Percentiles rank a stretch among this genome's conserved stretches.
Evolutionary conservation across 352 stramenopile genomes (phyloP).

Genomic region (Aphanomyces cochlioides): DNA sequence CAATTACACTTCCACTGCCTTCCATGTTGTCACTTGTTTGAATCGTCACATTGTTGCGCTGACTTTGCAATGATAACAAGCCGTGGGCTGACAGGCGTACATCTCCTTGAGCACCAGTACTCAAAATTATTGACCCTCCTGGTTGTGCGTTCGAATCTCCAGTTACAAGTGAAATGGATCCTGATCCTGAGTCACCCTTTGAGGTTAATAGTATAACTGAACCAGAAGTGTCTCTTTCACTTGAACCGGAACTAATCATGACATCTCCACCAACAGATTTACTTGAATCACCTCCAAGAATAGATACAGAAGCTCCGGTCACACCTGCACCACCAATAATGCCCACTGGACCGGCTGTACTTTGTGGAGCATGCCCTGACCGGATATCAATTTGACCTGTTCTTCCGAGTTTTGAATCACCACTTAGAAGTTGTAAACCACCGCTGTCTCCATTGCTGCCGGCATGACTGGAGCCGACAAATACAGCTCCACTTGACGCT

Average conservation of each 20-base stretch:
- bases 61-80: background rate
- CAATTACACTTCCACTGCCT: background rate
- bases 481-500: conserved; percentile 3
- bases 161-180: no score
- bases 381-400: conserved; percentile 7
- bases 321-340: no score
- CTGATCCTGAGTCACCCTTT: no score
- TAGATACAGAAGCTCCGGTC: background rate
- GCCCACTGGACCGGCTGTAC: no score
- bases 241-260: conserved; percentile 1
- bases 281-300: background rate
- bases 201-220: background rate
- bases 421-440: background rate
- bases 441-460: conserved; percentile 2
- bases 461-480: background rate
- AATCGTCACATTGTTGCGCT: background rate
- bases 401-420: background rate
- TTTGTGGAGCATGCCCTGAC: no score
- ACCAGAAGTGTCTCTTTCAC: conserved; percentile 1
- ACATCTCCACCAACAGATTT: conserved; percentile 9
- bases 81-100: background rate
- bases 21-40: background rate
- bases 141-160: background rate
- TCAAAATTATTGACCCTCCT: background rate
- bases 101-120: background rate